Evolutionary conservation across 2,329 filamentous ascomycete genomes (phyloP).

Genomic region (Nemania sp.): DNA sequence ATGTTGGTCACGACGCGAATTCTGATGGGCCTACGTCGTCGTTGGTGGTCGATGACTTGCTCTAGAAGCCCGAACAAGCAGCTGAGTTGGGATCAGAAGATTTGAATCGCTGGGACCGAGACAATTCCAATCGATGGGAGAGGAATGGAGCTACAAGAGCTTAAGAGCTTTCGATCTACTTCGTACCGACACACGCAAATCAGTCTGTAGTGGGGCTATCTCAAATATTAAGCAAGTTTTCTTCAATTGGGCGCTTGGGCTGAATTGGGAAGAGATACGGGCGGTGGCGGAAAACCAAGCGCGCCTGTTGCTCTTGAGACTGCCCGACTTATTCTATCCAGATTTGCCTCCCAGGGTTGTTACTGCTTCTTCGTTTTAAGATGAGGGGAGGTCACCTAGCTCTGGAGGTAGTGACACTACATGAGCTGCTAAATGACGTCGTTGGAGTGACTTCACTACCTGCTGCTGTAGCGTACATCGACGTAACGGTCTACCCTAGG

Average conservation of each 20-base stretch:
- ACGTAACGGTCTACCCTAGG: no score
- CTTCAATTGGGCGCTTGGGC: constrained; percentile 2
- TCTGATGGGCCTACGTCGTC: background rate
- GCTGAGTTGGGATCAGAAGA: background rate
- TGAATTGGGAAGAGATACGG: background rate
- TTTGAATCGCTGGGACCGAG: constrained; percentile 1
- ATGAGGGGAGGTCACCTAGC: constrained; percentile 24
- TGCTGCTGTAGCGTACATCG: no score
- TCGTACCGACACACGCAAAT: no score
- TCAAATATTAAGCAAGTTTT: constrained; percentile 13
- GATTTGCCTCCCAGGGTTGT: background rate
- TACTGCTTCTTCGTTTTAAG: background rate
- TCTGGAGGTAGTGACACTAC: no score
- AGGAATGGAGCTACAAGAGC: constrained; percentile 10
- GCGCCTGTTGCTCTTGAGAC: background rate
- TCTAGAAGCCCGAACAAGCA: constrained; percentile 7
- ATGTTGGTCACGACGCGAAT: constrained; percentile 34
- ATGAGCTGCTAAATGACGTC: constrained; percentile 38
- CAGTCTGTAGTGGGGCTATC: constrained; percentile 18
- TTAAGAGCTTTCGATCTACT: constrained; percentile 13
- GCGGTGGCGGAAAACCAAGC: background rate
- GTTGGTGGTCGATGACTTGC: background rate
- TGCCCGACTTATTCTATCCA: background rate
- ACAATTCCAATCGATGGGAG: constrained; percentile 4
- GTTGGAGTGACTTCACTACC: constrained; percentile 27